Conservation (phyloP, 306 rosid genomes). For the Citrullus colocynthis region DNA sequence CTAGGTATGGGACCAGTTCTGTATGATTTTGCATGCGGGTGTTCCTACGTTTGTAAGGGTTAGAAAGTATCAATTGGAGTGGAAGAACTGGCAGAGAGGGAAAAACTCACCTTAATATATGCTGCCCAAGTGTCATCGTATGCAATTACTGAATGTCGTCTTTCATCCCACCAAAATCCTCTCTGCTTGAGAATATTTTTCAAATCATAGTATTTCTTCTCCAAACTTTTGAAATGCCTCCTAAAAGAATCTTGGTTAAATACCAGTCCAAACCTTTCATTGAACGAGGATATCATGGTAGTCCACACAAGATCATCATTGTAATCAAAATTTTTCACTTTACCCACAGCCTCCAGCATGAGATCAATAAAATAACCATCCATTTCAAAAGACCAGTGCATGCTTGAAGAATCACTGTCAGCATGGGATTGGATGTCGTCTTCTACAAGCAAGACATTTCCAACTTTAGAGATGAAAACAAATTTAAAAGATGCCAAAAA, state of each 20-base stretch:
- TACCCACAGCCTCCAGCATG: constrained; percentile 24
- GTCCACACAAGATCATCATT: constrained; percentile 21
- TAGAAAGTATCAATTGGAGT: constrained; percentile 10
- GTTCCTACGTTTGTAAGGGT: constrained; percentile 24
- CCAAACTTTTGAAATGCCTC: constrained; percentile 24
- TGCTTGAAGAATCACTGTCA: constrained; percentile 15
- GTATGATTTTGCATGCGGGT: constrained; percentile 32
- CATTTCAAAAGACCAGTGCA: constrained; percentile 41
- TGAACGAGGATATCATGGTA: constrained; percentile 22
- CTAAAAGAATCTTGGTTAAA: constrained; percentile 21
- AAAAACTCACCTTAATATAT: constrained; percentile 28
- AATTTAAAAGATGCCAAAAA: background rate
- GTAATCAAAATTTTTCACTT: constrained; percentile 24
- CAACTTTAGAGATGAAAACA: background rate
- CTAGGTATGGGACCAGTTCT: constrained; percentile 27
- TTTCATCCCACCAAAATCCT: constrained; percentile 49
- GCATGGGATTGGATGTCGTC: constrained; percentile 22
- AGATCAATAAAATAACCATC: constrained; percentile 38
- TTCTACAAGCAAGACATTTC: constrained; percentile 14
- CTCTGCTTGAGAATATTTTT: constrained; percentile 30
- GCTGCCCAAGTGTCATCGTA: constrained; percentile 39
- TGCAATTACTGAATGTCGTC: constrained; percentile 26
- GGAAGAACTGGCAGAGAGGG: constrained; percentile 5
- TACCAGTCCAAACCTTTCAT: constrained; percentile 34
- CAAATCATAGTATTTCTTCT: constrained; percentile 29